Percentiles rank a stretch among this genome's conserved stretches.
phyloP scores from a whole-genome alignment of 768 basidiomycete genomes.

The Tylopilus subfusipes region DNA sequence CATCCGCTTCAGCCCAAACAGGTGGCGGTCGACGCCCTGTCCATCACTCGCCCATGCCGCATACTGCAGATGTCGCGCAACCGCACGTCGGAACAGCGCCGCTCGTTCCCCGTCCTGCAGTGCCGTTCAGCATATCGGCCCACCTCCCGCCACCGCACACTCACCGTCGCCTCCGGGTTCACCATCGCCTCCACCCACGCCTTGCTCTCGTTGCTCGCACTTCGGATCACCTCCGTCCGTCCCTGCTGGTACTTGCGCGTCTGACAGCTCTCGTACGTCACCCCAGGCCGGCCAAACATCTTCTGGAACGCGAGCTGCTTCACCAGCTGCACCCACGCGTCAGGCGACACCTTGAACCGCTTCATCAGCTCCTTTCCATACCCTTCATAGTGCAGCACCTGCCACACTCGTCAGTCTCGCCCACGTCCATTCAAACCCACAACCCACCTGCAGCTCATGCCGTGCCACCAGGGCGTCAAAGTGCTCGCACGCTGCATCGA shows the following conservation, averaged over 20 bases:
- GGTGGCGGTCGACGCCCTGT: slow-evolving; percentile 91
- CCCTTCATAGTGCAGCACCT: slow-evolving; percentile 80
- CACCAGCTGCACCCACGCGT: slow-evolving; percentile 92
- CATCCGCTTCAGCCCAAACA: slow-evolving; percentile 89
- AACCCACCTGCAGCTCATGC: slow-evolving; percentile 75
- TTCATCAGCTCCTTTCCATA: slow-evolving; percentile 91
- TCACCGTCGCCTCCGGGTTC: slow-evolving; percentile 45
- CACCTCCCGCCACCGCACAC: slow-evolving; percentile 24
- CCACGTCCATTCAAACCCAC: not conserved
- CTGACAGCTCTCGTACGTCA: slow-evolving; percentile 92
- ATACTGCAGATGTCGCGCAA: slow-evolving; percentile 81
- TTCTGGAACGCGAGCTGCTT: slow-evolving; percentile 97
- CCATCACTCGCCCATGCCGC: slow-evolving; percentile 90
- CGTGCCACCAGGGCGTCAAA: slow-evolving; percentile 73
- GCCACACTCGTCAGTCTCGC: slow-evolving; percentile 11
- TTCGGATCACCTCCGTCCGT: slow-evolving; percentile 92
- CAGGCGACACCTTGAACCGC: slow-evolving; percentile 77
- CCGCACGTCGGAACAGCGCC: slow-evolving; percentile 70
- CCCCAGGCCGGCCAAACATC: slow-evolving; percentile 67
- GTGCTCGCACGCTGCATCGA: slow-evolving; percentile 56
- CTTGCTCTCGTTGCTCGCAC: slow-evolving; percentile 76
- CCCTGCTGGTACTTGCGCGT: slow-evolving; percentile 90
- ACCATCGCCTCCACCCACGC: slow-evolving; percentile 92
- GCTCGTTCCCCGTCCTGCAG: slow-evolving; percentile 54
- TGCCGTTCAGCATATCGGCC: slow-evolving; percentile 3